These are phyloP conservation scores for Peronospora destructor DNA, from an alignment of 352 stramenopile species.

Conservation along the genomic window DNA sequence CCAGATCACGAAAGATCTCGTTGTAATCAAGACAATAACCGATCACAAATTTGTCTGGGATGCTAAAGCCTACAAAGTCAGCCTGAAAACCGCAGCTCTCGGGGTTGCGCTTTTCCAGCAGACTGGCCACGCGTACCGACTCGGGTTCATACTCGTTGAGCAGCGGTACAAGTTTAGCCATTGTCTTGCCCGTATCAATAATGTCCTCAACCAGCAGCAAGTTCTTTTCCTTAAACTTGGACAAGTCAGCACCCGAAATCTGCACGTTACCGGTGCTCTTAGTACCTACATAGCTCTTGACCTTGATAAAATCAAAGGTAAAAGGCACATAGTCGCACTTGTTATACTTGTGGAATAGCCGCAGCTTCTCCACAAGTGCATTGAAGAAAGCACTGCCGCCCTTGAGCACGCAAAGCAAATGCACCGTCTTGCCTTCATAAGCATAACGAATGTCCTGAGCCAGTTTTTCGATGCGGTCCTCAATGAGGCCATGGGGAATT, in stretches of 20 bases:
- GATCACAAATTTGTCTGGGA: conserved; percentile 93
- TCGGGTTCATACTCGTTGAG: conserved; percentile 73
- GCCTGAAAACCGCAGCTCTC: conserved; percentile 85
- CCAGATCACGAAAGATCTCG: conserved; percentile 92
- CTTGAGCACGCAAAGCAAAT: conserved; percentile 91
- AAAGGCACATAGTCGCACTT: conserved; percentile 87
- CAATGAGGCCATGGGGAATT: conserved; percentile 86
- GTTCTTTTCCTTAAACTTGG: conserved; percentile 86
- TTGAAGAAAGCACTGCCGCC: conserved; percentile 88
- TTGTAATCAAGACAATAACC: conserved; percentile 97
- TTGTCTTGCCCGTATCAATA: conserved; percentile 94
- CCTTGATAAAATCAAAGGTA: conserved; percentile 91
- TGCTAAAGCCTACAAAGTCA: conserved; percentile 94
- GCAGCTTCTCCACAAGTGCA: conserved; percentile 77
- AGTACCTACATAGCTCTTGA: conserved; percentile 92
- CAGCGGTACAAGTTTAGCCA: conserved; percentile 86
- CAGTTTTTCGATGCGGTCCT: conserved; percentile 88
- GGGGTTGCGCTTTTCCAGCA: conserved; percentile 92
- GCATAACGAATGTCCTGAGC: conserved; percentile 87
- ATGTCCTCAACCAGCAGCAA: conserved; percentile 97
- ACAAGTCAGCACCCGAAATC: conserved; percentile 79
- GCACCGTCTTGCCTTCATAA: conserved; percentile 85
- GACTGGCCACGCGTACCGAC: conserved; percentile 85
- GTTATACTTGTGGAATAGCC: conserved; percentile 84
- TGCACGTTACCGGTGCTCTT: conserved; percentile 88